Base-by-base conservation (phyloP, 2,329 filamentous ascomycete genomes). In the Fusarium robinianum region DNA sequence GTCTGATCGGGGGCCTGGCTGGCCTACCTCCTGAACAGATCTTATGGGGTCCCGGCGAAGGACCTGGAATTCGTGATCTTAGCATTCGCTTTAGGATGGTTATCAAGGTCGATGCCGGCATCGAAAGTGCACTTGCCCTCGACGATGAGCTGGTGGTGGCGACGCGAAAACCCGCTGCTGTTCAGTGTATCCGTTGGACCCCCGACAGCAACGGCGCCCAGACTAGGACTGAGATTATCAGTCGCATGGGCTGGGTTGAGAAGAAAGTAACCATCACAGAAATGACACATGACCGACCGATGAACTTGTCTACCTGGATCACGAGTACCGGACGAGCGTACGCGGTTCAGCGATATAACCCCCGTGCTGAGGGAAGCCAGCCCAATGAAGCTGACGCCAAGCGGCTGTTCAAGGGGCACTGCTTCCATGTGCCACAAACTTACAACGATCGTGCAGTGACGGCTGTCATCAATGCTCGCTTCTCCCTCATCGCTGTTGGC, bases 81-180 rank as follows among this genome's bases (percentile, higher is more conserved):
- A 95, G 87, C 60, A 79, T 99, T 34, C 87, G 90, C 8, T 99
- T 99, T 69, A 83, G 92, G 44, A 96, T 96, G 88, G 92, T 96
- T 10, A 97, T 99, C 63, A 95, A 95, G 65, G 90, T 99, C 12
- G 94, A 99, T 68, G 94, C 94, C 3, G 94, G 94, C 3, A 96
- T 99, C 58, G 84, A 85, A 57, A 88, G 85, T 61, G 90, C 88
- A 8, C 72, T 97, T 41, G 92, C 94, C 3, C 77, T 97, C 15
- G 94, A 97, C 55, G 89, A 96, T 42, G 94, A 97, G 67, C 75
- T 99, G 26, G 78, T 97, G 15, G 91, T 99, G 38, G 89, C 94
- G 5, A 99, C 94, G 1, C 78, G 83, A 44, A 96, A 94, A 63
- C 94, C 94, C 4, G 85, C 91, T 1, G 92, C 94, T n/a, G 83